A percentile compares a stretch with the other conserved stretches of the same genome.
Evolutionary conservation across 306 rosid species (phyloP).

Genomic region (Neltuma alba): DNA sequence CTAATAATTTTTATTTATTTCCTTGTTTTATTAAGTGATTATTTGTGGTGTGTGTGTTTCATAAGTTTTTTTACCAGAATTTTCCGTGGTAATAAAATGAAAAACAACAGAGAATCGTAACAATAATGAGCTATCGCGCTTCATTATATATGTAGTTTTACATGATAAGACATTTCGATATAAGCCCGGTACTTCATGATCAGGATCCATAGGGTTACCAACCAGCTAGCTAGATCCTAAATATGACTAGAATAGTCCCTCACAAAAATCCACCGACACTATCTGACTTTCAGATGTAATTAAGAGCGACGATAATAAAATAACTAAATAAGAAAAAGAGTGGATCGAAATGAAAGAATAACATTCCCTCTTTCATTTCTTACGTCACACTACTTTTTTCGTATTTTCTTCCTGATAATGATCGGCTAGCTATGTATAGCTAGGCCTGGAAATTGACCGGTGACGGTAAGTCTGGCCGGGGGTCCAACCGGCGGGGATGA

Average conservation of each 20-base stretch:
- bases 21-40: not conserved
- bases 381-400: not conserved
- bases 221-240: not conserved
- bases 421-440: too few relatives aligned
- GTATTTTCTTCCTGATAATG: not conserved
- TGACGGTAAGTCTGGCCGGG: slow-evolving; percentile 57
- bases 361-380: not conserved
- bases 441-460: slow-evolving; percentile 40
- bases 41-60: too few relatives aligned
- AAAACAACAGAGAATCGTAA: not conserved
- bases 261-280: not conserved
- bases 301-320: not conserved
- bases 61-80: too few relatives aligned
- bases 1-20: not conserved
- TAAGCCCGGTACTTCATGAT: slow-evolving; percentile 4
- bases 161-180: not conserved
- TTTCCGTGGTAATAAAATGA: too few relatives aligned
- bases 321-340: not conserved
- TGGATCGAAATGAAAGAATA: not conserved
- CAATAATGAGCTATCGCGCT: not conserved
- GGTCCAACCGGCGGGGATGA: slow-evolving; percentile 58
- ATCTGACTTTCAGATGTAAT: not conserved
- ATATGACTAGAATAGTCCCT: not conserved
- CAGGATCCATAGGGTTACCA: not conserved
- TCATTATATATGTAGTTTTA: not conserved